Base-by-base conservation (phyloP, 2,329 filamentous ascomycete species). In the Tolypocladium pustulatum region DNA sequence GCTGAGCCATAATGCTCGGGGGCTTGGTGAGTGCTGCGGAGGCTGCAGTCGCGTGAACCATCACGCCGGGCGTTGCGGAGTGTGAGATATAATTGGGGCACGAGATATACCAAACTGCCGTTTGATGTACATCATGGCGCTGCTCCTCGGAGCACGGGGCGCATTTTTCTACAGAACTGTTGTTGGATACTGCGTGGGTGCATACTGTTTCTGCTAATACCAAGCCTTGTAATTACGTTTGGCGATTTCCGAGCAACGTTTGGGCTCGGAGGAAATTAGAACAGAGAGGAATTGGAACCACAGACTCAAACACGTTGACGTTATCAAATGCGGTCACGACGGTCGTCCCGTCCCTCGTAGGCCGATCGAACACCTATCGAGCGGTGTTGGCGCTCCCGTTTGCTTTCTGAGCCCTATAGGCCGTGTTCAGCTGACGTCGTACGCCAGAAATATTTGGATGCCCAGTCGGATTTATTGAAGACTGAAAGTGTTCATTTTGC, bases 11-110 rank as follows among this genome's bases (percentile, higher is more conserved):
- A 15, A 12, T 34, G 30, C 30, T 12, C 17, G 25, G 38, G 25
- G 37, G 15, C 27, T 4, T 56, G 32, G 49, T 10, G 30, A 13
- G 20, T 34, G 27, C 13, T 15, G 30, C 49, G 9, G 49, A 10
- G 15, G 49, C 49, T 3, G 20, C 20, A 55, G 57, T 65, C 53
- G 60, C 60, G 56, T 61, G 61, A 38, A 65, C 5, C 40, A 30
- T 34, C 34, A 55, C 53, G 27, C 38, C 20, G 22, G 54, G 55
- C 38, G 38, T 56, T 56, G 34, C 17, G 34, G 53, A 30, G 7
- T 30, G 53, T 40, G 36, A 22, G 34, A 34, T 17, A 20, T 6
- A 9, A 40, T 25, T 38, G 22, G 10, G 22, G 37, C 37, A 55
- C 27, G 37, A 20, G 27, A 56, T 27, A 56, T 56, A 51, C 41